Evolutionary conservation across 2,329 filamentous ascomycete genomes (phyloP), one percentile per base, ranked within the genome.

Genomic region (Diaporthe helianthi): DNA sequence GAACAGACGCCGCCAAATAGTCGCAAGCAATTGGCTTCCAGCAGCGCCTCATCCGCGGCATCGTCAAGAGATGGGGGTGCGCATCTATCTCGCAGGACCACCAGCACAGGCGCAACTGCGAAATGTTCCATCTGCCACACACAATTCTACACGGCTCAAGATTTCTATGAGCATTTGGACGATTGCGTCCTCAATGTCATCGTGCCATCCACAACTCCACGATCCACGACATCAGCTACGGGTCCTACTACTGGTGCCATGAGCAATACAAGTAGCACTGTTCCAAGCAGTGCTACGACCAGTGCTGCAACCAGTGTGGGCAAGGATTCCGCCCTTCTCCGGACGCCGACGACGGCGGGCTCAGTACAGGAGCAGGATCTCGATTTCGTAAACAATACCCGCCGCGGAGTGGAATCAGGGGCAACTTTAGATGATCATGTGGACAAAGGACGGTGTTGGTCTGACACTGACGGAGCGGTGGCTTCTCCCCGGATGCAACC

Each of bases 151-250:
- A 95, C 91, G 71, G 93, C 95, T 3, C 95, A 98, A 80, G 95
- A 98, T 77, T 98, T 98, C 82, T 98, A 98, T 79, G 95, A 98
- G 82, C 95, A 98, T 84, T 84, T 98, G 73, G 95, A 92, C 73
- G 87, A 89, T 73, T 89, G 87, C 67, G 86, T 89, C 41, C 80
- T 89, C 52, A 86, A 86, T 63, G 86, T 87, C 19, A 87, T 89
- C 65, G 85, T 88, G 17, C 85, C 86, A 7, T 77, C 80, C 9
- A 79, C 78, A 4, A 64, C 70, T 17, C 79, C 80, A 0, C 81
- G 80, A 67, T 73, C 74, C 7, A 70, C 71, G 1, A 74, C 74
- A 9, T 74, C 73, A 51, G 65, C 64, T 1, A 65, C 69, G 41
- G 73, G 73, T 41, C 36, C 58, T 26, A 51, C 60, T 24, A 67